These are phyloP conservation scores for Parastagonospora nodorum DNA, from an alignment of 2,329 filamentous ascomycete species.

Conservation along the genomic window DNA sequence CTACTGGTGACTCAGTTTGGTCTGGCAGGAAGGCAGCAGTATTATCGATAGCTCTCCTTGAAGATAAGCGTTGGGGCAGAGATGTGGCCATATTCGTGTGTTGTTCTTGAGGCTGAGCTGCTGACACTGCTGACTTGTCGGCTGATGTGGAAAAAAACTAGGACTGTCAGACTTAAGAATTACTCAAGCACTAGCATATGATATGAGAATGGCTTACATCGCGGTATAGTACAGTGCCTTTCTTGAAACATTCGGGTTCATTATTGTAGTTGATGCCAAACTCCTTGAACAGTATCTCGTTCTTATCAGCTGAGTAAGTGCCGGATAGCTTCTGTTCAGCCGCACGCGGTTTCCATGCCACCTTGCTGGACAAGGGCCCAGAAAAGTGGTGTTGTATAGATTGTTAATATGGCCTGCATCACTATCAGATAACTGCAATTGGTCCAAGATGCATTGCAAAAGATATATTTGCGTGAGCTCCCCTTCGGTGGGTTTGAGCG, in stretches of 20 bases:
- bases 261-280: conserved; percentile 99
- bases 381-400: conserved; percentile 96
- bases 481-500: background rate
- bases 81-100: conserved; percentile 24
- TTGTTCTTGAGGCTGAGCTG: conserved; percentile 4
- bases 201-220: conserved; percentile 60
- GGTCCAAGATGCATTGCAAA: background rate
- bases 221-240: conserved; percentile 87
- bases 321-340: conserved; percentile 84
- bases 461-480: conserved; percentile 3
- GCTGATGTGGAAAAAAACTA: conserved; percentile 35
- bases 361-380: conserved; percentile 85
- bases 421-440: conserved; percentile 1
- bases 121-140: conserved; percentile 15
- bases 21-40: conserved; percentile 19
- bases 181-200: background rate
- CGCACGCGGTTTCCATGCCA: conserved; percentile 71
- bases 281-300: conserved; percentile 88
- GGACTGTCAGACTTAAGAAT: conserved; percentile 11
- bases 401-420: conserved; percentile 90
- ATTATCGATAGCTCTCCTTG: conserved; percentile 28
- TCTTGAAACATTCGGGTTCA: conserved; percentile 88
- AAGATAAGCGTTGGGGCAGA: conserved; percentile 13
- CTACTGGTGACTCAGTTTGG: conserved; percentile 13
- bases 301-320: conserved; percentile 84